A percentile compares a stretch with the other conserved stretches of the same genome.
Conservation (phyloP, 805 yeast genomes). For the Wickerhamomyces tratensis region DNA sequence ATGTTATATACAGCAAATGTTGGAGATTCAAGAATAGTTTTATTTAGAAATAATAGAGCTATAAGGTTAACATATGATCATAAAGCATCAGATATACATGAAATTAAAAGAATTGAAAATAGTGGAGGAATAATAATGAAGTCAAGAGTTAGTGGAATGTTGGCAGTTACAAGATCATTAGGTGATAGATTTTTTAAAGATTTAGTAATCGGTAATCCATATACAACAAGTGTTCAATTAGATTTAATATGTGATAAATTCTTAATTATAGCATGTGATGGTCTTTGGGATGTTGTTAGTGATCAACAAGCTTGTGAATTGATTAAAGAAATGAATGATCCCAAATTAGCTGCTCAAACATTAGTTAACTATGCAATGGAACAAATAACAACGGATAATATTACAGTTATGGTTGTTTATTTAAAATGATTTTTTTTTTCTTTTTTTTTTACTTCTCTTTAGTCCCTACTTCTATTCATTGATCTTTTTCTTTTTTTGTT, state of each 20-base stretch:
- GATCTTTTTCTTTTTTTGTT: too few relatives aligned
- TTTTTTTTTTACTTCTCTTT: too few relatives aligned
- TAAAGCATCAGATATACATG: conserved; percentile 77
- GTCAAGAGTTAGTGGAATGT: conserved; percentile 88
- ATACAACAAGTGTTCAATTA: conserved; percentile 80
- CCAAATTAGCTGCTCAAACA: conserved; percentile 55
- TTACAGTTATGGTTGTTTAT: conserved; percentile 82
- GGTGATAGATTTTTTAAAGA: conserved; percentile 93
- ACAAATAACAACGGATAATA: conserved; percentile 78
- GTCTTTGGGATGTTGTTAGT: conserved; percentile 89
- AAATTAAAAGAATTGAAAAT: conserved; percentile 62
- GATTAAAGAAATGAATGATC: conserved; percentile 44
- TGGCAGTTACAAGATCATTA: conserved; percentile 87
- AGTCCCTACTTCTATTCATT: too few relatives aligned
- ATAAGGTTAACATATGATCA: conserved; percentile 85
- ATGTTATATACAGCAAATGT: conserved; percentile 91
- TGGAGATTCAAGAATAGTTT: conserved; percentile 83
- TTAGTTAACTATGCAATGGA: conserved; percentile 69
- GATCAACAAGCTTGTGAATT: conserved; percentile 79
- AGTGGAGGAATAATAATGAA: conserved; percentile 85
- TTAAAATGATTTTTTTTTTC: conserved; percentile 10
- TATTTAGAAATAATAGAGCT: conserved; percentile 68
- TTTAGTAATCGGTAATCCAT: conserved; percentile 83
- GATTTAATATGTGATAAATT: conserved; percentile 53
- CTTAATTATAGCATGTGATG: conserved; percentile 90